Evolutionary conservation across 176 grass and related monocot species (phyloP), one percentile per base, ranked within the genome.

Genomic region (Cenchrus americanus): DNA sequence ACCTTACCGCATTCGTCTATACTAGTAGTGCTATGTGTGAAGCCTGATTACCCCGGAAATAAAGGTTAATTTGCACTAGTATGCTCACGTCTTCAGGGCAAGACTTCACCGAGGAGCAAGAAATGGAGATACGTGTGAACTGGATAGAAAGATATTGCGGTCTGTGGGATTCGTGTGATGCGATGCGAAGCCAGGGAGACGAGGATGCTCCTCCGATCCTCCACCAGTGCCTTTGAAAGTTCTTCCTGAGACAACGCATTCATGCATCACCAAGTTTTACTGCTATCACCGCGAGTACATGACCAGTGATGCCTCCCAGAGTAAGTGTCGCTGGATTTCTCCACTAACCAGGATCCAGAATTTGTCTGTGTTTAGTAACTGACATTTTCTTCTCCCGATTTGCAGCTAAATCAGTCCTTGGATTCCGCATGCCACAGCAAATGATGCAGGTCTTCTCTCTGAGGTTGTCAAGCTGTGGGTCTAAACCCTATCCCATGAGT

Each of bases 361-460:
- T 50, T 49, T 2, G 1, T 71, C 43, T 22, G 10, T n/a, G 40
- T 69, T 46, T 69, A 24, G 43, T 5, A 14, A 24, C n/a, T 47
- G 49, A 24, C 49, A 7, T 37, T 48, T 3, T 47, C 18, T 6
- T 15, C 21, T 71, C 5, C n/a, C 10, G 15, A 48, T 47, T 24
- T 71, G 41, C 5, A 71, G 68, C 68, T 23, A 6, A 14, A 48
- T 23, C 42, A 71, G 10, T 7, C n/a, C 68, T 71, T 47, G 68
- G 42, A 3, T 48, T 47, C 23, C 2, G 12, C n/a, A 3, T 1
- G 5, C 68, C 43, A 71, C 21, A 26, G 10, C 11, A 48, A 14
- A 71, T 71, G 68, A n/a, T 71, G 42, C 68, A 71, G 43, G 43
- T 83, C 10, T 75, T 65, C 30, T 74, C 60, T 24, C 10, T 83